Conservation (phyloP, 202 grass and related monocot genomes). For the Saccharum hybrid region DNA sequence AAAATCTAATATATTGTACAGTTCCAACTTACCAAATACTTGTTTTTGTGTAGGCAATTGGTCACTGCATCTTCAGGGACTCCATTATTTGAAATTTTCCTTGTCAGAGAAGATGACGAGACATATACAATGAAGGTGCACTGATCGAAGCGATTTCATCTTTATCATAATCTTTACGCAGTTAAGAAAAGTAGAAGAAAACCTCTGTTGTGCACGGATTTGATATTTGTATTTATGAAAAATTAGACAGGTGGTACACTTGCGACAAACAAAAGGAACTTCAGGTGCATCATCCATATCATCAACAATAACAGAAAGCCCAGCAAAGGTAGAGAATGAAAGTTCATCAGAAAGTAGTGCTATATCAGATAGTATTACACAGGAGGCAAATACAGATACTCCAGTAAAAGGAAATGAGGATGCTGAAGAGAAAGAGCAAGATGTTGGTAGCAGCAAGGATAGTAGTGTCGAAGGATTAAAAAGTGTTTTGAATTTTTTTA, state of each 20-base stretch:
- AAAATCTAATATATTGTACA: background rate
- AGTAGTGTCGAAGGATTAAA: constrained; percentile 65
- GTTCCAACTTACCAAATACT: constrained; percentile 35
- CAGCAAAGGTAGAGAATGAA: constrained; percentile 42
- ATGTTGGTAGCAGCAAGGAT: constrained; percentile 54
- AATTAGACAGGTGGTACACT: constrained; percentile 87
- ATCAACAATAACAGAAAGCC: constrained; percentile 39
- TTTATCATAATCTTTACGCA: constrained; percentile 30
- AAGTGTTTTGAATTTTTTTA: constrained; percentile 82
- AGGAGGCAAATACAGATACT: constrained; percentile 48
- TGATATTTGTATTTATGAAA: constrained; percentile 63
- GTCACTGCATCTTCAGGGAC: constrained; percentile 78
- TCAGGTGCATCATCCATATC: constrained; percentile 48
- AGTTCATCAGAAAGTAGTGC: constrained; percentile 44
- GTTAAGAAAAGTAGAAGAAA: constrained; percentile 34
- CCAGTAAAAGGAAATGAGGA: constrained; percentile 59
- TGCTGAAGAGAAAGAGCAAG: constrained; percentile 52
- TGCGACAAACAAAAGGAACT: constrained; percentile 69
- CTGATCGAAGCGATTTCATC: constrained; percentile 40
- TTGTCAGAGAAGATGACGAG: constrained; percentile 68
- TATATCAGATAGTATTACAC: constrained; percentile 33
- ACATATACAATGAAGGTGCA: constrained; percentile 80
- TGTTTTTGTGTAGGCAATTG: constrained; percentile 63
- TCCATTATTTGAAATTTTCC: constrained; percentile 88
- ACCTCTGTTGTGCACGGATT: constrained; percentile 42